Evolutionary conservation across 2,329 filamentous ascomycete species (phyloP), one percentile per base, ranked within the genome.

Genomic region (Sordariomycetes sp.): DNA sequence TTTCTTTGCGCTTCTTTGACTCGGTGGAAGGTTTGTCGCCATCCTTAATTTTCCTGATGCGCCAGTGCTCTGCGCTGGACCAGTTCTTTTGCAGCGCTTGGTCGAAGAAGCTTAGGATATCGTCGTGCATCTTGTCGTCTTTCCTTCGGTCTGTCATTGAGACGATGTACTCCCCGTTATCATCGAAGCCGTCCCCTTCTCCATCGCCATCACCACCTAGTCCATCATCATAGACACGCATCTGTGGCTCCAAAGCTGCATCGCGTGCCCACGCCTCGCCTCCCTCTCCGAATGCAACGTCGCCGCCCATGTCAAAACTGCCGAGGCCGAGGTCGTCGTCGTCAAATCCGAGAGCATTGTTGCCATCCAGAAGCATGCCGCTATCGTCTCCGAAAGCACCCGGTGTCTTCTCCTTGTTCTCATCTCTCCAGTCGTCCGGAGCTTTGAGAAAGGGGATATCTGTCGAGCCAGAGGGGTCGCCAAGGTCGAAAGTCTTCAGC

Each of bases 51-150:
- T 87, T 86, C 42, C 85, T 75, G 52, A 98, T 96, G 45, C 90
- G 82, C 92, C 92, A 98, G 59, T 98, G 92, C 55, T 96, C 92
- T n/a, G 92, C 90, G 32, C 87, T 93, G 6, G 83, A 82, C 90
- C 92, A 98, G 50, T 95, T 95, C 70, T 94, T 96, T 54, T 92
- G 86, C 28, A 96, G 64, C 3, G 90, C 88, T 50, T 94, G 86
- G 55, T 98, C 92, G 52, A 98, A 98, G 63, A 96, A 98, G 51
- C 85, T 83, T n/a, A 98, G 71, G 38, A 98, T 94, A 48, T 94
- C 90, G 46, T 96, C 86, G 52, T 95, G 87, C 54, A 82, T 63
- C 50, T 70, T 70, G 48, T 86, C 85, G 33, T 70, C 69, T 35
- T 77, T 76, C 32, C 61, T 57, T 4, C 68, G 63, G 46, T 82